phyloP scores from a whole-genome alignment of 1,284 basidiomycete species.

The Trametes sp. region DNA sequence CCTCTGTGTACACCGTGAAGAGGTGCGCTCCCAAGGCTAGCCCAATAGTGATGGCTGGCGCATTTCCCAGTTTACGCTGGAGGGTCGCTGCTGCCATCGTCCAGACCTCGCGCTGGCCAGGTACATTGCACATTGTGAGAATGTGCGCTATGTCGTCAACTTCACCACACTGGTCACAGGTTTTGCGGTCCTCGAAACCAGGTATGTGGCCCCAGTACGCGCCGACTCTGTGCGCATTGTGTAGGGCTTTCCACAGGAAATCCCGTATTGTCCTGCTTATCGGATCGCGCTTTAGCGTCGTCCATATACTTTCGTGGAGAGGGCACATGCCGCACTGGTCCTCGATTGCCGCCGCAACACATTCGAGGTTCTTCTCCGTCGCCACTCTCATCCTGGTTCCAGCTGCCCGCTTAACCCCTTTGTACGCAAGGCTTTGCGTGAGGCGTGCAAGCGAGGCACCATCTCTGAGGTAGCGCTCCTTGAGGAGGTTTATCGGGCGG shows the following conservation, averaged over 20 bases:
- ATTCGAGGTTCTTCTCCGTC: no score
- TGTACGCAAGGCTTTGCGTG: not conserved
- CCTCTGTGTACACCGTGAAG: not conserved
- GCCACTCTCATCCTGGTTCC: no score
- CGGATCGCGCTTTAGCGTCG: not conserved
- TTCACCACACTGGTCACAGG: not conserved
- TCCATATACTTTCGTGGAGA: not conserved
- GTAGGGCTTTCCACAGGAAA: conserved; percentile 4
- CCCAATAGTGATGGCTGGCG: not conserved
- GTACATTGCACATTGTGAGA: not conserved
- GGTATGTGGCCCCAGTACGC: conserved; percentile 4
- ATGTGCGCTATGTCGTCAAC: not conserved
- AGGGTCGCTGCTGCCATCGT: not conserved
- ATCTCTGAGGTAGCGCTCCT: not conserved
- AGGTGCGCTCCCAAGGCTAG: not conserved
- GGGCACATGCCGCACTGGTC: not conserved
- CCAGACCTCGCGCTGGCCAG: not conserved
- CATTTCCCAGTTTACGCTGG: not conserved
- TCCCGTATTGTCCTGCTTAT: not conserved
- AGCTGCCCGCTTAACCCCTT: not conserved
- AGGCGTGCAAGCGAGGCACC: not conserved
- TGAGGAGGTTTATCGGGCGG: not conserved
- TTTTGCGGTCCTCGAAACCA: not conserved
- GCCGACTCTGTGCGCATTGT: not conserved
- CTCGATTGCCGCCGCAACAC: not conserved